These are phyloP conservation scores for Globisporangium takayamanum DNA, from an alignment of 352 stramenopile genomes.

Conservation along the genomic window DNA sequence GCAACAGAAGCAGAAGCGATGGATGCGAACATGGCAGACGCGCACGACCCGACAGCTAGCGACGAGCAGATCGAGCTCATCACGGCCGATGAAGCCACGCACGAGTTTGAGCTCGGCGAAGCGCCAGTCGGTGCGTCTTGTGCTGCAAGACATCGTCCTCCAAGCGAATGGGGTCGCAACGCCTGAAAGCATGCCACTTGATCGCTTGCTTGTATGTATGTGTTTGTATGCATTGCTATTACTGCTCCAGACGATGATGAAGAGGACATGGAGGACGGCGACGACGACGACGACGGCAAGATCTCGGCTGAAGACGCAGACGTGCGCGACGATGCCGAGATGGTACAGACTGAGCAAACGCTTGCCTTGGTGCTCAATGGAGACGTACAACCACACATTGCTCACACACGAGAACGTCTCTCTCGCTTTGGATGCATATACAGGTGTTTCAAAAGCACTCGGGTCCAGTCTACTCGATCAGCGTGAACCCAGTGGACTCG, in stretches of 20 bases:
- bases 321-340: slow-evolving; percentile 65
- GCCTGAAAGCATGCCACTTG: neutral
- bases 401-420: neutral
- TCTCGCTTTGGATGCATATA: neutral
- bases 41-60: slow-evolving; percentile 25
- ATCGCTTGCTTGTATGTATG: neutral
- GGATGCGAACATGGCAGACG: slow-evolving; percentile 24
- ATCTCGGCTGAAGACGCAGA: slow-evolving; percentile 63
- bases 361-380: neutral
- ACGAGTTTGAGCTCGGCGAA: slow-evolving; percentile 84
- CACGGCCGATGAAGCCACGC: slow-evolving; percentile 62
- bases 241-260: slow-evolving; percentile 46
- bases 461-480: slow-evolving; percentile 76
- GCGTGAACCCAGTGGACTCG: slow-evolving; percentile 73
- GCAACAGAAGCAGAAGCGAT: slow-evolving; percentile 12
- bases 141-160: neutral
- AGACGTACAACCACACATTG: neutral
- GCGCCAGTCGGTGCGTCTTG: slow-evolving; percentile 47
- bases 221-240: neutral
- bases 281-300: slow-evolving; percentile 46
- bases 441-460: slow-evolving; percentile 78
- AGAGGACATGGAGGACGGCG: slow-evolving; percentile 48
- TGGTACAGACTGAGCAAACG: slow-evolving; percentile 25
- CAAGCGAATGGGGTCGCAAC: no score
- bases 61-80: slow-evolving; percentile 82